phyloP scores from a whole-genome alignment of 148 eudicot genomes.

The Cornus suecica region DNA sequence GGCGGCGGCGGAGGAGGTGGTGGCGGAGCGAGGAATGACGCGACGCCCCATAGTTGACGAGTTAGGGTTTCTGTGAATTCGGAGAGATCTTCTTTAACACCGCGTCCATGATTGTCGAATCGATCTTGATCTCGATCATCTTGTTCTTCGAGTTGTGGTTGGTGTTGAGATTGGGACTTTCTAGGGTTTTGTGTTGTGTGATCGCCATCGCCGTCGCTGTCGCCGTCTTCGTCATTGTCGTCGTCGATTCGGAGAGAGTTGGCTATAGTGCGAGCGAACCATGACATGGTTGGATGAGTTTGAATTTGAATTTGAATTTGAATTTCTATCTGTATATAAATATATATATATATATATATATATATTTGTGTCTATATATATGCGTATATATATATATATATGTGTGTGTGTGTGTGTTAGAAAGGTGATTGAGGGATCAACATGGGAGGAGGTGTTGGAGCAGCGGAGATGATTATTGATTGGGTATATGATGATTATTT shows the following conservation, averaged over 20 bases:
- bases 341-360: too few relatives aligned
- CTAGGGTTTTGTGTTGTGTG: background rate
- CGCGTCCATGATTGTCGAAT: constrained; percentile 31
- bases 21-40: constrained; percentile 80
- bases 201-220: constrained; percentile 3
- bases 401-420: too few relatives aligned
- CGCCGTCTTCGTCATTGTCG: constrained; percentile 24
- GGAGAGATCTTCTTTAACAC: constrained; percentile 67
- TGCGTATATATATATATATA: too few relatives aligned
- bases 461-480: too few relatives aligned
- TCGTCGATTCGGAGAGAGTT: constrained; percentile 68
- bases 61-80: constrained; percentile 62
- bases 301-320: background rate
- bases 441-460: too few relatives aligned
- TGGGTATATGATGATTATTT: too few relatives aligned
- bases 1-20: constrained; percentile 31
- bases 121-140: constrained; percentile 15
- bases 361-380: too few relatives aligned
- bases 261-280: constrained; percentile 88
- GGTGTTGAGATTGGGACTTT: background rate
- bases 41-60: constrained; percentile 87
- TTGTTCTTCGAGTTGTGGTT: background rate
- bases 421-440: too few relatives aligned
- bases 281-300: constrained; percentile 41
- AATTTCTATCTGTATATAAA: too few relatives aligned